Base-by-base conservation (phyloP, 2,329 filamentous ascomycete species). In the Cyphellophora attinorum region DNA sequence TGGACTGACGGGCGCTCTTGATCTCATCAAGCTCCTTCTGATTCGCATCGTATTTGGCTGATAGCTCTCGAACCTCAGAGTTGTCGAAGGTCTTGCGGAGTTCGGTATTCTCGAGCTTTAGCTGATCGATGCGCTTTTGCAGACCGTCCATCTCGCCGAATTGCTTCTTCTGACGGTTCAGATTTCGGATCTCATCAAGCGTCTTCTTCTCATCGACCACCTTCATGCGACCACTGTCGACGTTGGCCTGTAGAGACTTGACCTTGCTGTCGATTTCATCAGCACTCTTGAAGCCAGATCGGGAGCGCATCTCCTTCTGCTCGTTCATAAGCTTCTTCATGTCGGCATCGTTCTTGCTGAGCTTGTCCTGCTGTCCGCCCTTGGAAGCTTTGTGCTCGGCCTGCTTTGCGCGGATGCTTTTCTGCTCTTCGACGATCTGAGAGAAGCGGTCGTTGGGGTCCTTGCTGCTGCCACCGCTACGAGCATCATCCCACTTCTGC, bases 201-300 rank as follows among this genome's bases (percentile, higher is more conserved):
- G 85, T 79, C 74, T 95, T 96, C 72, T 85, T 93, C 75, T 96
- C 91, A 51, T 98, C 91, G 8, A 96, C 91, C 33, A 98, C 69
- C 66, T 88, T 93, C 81, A 98, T 88, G 58, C 74, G 81, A 46
- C 89, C 89, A 21, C 78, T 74, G 59, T 93, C 84, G 50, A 96
- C 86, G 58, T 89, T 75, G 61, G 80, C 80, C 48, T 94, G 84
- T 35, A 95, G 76, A 34, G 70, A 70, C 40, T 75, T 72, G 51
- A 96, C 91, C 61, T 91, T 77, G 44, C 72, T 70, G 59, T 96
- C 85, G 46, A 98, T 67, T 44, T 96, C 91, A 38, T 94, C 88
- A 35, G 76, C 74, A 50, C 70, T 85, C 74, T 91, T 94, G 76
- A 81, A 96, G 34, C 76, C 68, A 41, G 93, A 72, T 58, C 85